phyloP scores from a whole-genome alignment of 2,329 filamentous ascomycete species.

The Beauveria asiatica region DNA sequence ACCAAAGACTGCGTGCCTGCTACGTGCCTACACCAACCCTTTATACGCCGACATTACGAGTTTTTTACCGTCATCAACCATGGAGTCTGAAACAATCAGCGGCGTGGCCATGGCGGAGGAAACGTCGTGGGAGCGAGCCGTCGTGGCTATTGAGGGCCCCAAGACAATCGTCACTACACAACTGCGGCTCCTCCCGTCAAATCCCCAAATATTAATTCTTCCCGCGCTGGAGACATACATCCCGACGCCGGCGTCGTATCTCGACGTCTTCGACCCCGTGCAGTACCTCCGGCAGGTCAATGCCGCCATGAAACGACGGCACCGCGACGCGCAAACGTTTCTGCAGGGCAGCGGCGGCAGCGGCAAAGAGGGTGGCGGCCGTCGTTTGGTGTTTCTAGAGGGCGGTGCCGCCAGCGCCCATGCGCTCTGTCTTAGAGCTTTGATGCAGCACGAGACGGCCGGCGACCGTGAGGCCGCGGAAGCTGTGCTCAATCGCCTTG shows the following conservation, averaged over 20 bases:
- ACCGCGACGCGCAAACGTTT: constrained; percentile 42
- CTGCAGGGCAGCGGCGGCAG: constrained; percentile 34
- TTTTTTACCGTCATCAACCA: not conserved
- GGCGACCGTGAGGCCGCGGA: constrained; percentile 43
- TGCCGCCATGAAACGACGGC: constrained; percentile 37
- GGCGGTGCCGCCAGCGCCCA: constrained; percentile 50
- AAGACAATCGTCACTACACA: constrained; percentile 48
- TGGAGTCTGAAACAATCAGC: not conserved
- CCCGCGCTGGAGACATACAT: constrained; percentile 43
- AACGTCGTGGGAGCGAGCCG: constrained; percentile 29
- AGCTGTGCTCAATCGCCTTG: constrained; percentile 39
- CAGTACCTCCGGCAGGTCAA: constrained; percentile 41
- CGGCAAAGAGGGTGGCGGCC: constrained; percentile 33
- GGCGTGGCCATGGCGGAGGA: not conserved
- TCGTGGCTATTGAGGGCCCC: constrained; percentile 54
- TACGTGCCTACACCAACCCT: not conserved
- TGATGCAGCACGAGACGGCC: constrained; percentile 42
- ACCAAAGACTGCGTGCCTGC: not conserved
- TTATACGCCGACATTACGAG: not conserved
- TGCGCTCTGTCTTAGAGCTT: constrained; percentile 43
- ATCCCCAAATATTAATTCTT: constrained; percentile 48
- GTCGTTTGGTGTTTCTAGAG: constrained; percentile 46
- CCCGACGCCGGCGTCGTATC: not conserved
- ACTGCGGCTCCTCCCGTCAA: constrained; percentile 50
- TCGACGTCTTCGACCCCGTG: constrained; percentile 21